Evolutionary conservation across 345 rosid genomes (phyloP), one percentile per base, ranked within the genome.

Genomic region (Melastoma malabathricum): DNA sequence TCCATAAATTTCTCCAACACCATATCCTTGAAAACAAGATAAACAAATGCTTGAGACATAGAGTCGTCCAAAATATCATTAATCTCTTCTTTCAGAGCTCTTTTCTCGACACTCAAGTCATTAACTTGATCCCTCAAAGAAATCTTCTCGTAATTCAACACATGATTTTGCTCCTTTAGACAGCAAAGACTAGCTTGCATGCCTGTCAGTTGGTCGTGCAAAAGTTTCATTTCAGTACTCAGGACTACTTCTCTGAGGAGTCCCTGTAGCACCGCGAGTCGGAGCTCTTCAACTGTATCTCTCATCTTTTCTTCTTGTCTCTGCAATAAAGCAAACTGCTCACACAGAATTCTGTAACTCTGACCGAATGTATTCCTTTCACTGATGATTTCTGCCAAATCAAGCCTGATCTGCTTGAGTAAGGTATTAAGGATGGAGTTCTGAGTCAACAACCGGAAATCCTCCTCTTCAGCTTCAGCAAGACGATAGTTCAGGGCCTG

Each of bases 21-120:
- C 27, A 64, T 50, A 51, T 75, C 64, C 72, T 73, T 74, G 64
- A 77, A 67, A 63, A 84, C 63, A 27, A 72, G 53, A 63, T 83
- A 75, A 58, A 72, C 72, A 64, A 48, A 76, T 65, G 72, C 70
- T 67, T 79, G 82, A 61, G 72, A 81, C 18, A 81, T 44, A 15
- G 64, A 62, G 64, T 84, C 90, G 5, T 61, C 61, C 41, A 81
- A 67, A 49, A 75, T 53, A 16, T 64, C 51, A 59, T 47, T 59
- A 57, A 64, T 77, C 53, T 92, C 87, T 55, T 75, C 89, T 77
- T 86, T 87, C 48, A 82, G 74, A 25, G 49, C 49, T 55, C 45
- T 39, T 65, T 69, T 85, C 65, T 67, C 82, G 55, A 64, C 74
- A 68, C 55, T 64, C 59, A 80, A 69, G 52, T 59, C 66, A 29